Evolutionary conservation across 495 filamentous ascomycete genomes (phyloP).

Genomic region (Corynascus novoguineensis): DNA sequence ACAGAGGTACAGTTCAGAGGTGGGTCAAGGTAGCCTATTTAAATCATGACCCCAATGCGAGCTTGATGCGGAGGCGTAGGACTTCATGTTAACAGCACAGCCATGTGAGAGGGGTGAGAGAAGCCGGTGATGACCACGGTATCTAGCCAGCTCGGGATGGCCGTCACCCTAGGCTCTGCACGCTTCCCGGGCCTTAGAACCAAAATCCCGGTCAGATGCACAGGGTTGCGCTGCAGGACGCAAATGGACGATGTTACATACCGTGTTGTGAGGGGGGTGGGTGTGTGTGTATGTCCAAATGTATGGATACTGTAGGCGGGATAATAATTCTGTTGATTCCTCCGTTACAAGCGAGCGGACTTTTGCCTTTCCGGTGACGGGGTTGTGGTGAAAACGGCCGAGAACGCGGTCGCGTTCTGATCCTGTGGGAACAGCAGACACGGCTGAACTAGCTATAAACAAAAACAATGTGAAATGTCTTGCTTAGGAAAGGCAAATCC

Average conservation of each 20-base stretch:
- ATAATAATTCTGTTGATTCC: not conserved
- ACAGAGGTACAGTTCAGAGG: not conserved
- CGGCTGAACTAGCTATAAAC: not conserved
- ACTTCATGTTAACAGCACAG: not conserved
- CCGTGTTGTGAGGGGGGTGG: not conserved
- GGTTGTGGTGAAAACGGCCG: not conserved
- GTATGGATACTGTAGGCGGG: not conserved
- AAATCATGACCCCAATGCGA: no score
- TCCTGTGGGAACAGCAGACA: not conserved
- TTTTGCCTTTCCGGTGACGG: not conserved
- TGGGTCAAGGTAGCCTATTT: no score
- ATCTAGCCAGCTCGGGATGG: not conserved
- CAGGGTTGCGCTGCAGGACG: not conserved
- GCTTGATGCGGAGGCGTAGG: not conserved
- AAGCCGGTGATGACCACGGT: not conserved
- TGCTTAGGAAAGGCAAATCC: no score
- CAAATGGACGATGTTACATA: not conserved
- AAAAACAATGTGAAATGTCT: not conserved
- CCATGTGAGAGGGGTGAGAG: not conserved
- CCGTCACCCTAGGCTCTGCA: not conserved
- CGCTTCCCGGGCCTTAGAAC: not conserved
- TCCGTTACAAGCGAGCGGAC: not conserved
- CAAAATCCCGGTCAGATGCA: not conserved
- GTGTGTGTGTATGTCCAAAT: no score
- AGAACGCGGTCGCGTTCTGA: not conserved